Percentiles rank a stretch among this genome's conserved stretches.
Evolutionary conservation across 768 basidiomycete genomes (phyloP).

Genomic region (Phylloporus scabripes): DNA sequence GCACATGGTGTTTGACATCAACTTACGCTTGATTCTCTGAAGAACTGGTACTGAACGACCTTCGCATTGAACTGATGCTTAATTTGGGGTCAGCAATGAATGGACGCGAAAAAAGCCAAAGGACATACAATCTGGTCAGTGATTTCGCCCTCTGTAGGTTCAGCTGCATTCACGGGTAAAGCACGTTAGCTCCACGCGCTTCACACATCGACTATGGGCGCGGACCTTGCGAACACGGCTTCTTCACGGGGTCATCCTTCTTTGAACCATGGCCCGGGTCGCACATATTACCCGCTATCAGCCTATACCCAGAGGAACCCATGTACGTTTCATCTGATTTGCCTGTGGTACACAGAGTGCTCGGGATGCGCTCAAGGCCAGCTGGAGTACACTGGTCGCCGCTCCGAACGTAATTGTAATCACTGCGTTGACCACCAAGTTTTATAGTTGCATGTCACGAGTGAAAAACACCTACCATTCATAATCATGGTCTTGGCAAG

Average conservation of each 20-base stretch:
- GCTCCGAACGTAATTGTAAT: slow-evolving; percentile 82
- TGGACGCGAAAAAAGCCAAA: neutral
- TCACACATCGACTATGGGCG: neutral
- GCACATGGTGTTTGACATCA: neutral
- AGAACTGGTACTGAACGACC: slow-evolving; percentile 80
- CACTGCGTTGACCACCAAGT: slow-evolving; percentile 40
- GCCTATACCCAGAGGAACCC: slow-evolving; percentile 89
- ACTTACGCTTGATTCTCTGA: slow-evolving; percentile 68
- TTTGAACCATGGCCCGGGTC: slow-evolving; percentile 46
- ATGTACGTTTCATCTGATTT: slow-evolving; percentile 56
- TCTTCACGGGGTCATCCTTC: slow-evolving; percentile 66
- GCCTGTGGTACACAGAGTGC: slow-evolving; percentile 54
- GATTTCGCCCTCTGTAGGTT: slow-evolving; percentile 74
- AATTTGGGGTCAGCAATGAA: slow-evolving; percentile 6
- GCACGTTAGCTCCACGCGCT: neutral
- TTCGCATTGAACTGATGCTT: slow-evolving; percentile 62
- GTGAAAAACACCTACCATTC: slow-evolving; percentile 67
- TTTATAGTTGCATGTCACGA: neutral
- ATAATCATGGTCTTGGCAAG: slow-evolving; percentile 82
- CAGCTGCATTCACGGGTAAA: slow-evolving; percentile 40
- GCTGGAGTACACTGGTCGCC: slow-evolving; percentile 72
- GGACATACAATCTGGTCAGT: slow-evolving; percentile 64
- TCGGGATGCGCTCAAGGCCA: slow-evolving; percentile 84
- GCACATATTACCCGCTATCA: slow-evolving; percentile 92
- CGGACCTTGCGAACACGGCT: slow-evolving; percentile 74